phyloP scores from a whole-genome alignment of 2,329 filamentous ascomycete genomes.

The Colletotrichum lini region DNA sequence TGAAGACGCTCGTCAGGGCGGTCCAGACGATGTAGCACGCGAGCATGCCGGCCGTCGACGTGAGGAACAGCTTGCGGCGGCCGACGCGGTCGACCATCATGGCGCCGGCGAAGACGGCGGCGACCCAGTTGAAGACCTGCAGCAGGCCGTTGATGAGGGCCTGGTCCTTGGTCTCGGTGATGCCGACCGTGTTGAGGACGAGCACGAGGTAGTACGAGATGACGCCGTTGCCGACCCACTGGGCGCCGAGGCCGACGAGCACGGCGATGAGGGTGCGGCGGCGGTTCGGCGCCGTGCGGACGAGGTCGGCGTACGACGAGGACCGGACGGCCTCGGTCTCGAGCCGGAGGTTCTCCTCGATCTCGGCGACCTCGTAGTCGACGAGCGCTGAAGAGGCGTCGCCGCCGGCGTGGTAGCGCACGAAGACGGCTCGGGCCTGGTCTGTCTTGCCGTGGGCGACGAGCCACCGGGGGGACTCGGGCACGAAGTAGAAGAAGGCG shows the following conservation, averaged over 20 bases:
- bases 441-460: conserved; percentile 68
- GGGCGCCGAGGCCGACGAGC: conserved; percentile 47
- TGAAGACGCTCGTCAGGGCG: conserved; percentile 37
- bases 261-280: conserved; percentile 47
- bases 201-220: conserved; percentile 56
- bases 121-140: conserved; percentile 36
- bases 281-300: conserved; percentile 49
- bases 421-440: conserved; percentile 66
- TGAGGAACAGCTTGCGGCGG: conserved; percentile 60
- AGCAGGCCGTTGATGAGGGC: conserved; percentile 56
- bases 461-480: conserved; percentile 75
- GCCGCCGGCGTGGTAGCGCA: conserved; percentile 65
- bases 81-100: conserved; percentile 58
- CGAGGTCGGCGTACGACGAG: conserved; percentile 47
- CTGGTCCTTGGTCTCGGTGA: conserved; percentile 54
- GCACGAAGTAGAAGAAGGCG: conserved; percentile 52
- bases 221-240: conserved; percentile 50
- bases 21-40: conserved; percentile 48
- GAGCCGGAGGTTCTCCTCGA: conserved; percentile 58
- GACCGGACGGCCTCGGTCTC: conserved; percentile 64
- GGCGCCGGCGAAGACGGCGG: conserved; percentile 51
- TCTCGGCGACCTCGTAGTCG: conserved; percentile 58
- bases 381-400: conserved; percentile 56
- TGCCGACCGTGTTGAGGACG: conserved; percentile 50
- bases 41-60: conserved; percentile 50